Percentiles rank a stretch among this genome's conserved stretches.
phyloP scores from a whole-genome alignment of 2,329 filamentous ascomycete species.

The Nectriaceae sp. region DNA sequence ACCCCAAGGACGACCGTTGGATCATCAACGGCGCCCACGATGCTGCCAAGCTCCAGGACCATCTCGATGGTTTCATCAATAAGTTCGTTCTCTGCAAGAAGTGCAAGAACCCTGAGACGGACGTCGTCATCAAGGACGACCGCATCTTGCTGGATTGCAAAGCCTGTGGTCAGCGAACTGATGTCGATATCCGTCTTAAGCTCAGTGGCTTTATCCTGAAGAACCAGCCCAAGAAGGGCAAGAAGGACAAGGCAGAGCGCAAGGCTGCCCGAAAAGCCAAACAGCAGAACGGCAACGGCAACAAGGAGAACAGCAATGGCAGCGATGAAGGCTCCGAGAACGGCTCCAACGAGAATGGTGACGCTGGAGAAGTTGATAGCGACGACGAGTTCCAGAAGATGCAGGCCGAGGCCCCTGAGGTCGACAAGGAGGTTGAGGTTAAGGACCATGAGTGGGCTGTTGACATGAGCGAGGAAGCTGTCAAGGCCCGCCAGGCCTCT shows the following conservation, averaged over 20 bases:
- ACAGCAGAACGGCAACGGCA: conserved; percentile 64
- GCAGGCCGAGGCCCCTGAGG: conserved; percentile 58
- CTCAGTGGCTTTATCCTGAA: conserved; percentile 97
- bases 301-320: conserved; percentile 57
- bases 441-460: conserved; percentile 95
- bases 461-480: conserved; percentile 92
- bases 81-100: conserved; percentile 99
- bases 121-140: conserved; percentile 91
- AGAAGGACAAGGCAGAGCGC: conserved; percentile 93
- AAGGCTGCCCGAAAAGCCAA: conserved; percentile 92
- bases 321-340: conserved; percentile 58
- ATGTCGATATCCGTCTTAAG: conserved; percentile 92
- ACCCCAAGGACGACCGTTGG: conserved; percentile 97
- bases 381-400: conserved; percentile 92
- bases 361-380: conserved; percentile 69
- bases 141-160: conserved; percentile 96
- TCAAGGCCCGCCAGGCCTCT: conserved; percentile 90
- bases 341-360: conserved; percentile 51
- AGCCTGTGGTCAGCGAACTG: conserved; percentile 90
- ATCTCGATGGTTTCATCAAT: conserved; percentile 96
- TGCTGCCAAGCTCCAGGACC: conserved; percentile 91
- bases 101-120: conserved; percentile 99
- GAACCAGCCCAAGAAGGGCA: conserved; percentile 89
- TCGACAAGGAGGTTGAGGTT: conserved; percentile 56
- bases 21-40: conserved; percentile 99